Evolutionary conservation across 1,139 yeast species (phyloP).

Genomic region (Taphrina wiesneri): DNA sequence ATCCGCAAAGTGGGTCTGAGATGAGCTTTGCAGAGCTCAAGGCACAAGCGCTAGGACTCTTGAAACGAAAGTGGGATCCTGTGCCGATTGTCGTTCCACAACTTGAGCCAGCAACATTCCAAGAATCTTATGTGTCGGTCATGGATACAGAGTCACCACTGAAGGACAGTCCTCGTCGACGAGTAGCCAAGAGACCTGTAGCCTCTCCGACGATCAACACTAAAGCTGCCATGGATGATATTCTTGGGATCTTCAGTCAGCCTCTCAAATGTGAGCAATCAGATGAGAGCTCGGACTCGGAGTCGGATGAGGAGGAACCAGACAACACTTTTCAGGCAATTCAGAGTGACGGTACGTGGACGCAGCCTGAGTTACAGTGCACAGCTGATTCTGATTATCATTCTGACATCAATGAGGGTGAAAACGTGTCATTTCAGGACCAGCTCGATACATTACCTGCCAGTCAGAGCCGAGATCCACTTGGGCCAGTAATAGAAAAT

Average conservation of each 20-base stretch:
- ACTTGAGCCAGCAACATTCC: neutral
- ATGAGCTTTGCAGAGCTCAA: slow-evolving; percentile 65
- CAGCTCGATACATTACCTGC: neutral
- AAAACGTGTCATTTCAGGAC: slow-evolving; percentile 12
- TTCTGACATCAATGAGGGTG: slow-evolving; percentile 36
- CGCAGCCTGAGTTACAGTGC: slow-evolving; percentile 12
- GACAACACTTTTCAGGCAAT: slow-evolving; percentile 21
- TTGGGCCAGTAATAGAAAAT: neutral
- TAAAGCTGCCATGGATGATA: slow-evolving; percentile 72
- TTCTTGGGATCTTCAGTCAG: slow-evolving; percentile 72
- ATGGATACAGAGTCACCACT: slow-evolving; percentile 30
- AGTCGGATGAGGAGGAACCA: slow-evolving; percentile 38
- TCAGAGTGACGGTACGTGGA: slow-evolving; percentile 27
- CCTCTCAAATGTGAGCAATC: slow-evolving; percentile 51
- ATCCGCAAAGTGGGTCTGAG: slow-evolving; percentile 55
- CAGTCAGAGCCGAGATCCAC: neutral
- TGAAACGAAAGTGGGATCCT: slow-evolving; percentile 15
- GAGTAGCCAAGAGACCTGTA: slow-evolving; percentile 25
- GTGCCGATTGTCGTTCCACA: neutral
- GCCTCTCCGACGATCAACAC: slow-evolving; percentile 75
- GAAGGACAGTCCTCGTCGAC: slow-evolving; percentile 4
- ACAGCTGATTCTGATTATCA: slow-evolving; percentile 22
- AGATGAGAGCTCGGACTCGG: slow-evolving; percentile 45
- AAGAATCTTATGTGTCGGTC: slow-evolving; percentile 26
- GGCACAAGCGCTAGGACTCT: slow-evolving; percentile 51